Evolutionary conservation across 2,329 filamentous ascomycete species (phyloP).

Genomic region (Alternaria panax): DNA sequence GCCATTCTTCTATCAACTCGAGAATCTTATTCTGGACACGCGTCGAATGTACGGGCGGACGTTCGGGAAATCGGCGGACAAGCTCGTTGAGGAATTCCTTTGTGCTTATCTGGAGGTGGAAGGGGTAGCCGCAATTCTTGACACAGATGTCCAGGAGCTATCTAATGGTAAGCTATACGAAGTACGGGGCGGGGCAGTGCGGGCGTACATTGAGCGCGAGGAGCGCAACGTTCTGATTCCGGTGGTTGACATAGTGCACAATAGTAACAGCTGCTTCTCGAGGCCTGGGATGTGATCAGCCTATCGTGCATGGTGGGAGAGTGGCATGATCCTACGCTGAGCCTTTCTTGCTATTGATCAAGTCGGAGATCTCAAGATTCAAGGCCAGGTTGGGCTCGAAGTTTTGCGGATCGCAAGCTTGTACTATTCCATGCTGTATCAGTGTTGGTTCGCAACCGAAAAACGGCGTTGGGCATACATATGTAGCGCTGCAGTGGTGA

Average conservation of each 20-base stretch:
- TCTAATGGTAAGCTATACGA: constrained; percentile 32
- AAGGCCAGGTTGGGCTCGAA: constrained; percentile 97
- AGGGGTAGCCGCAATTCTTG: constrained; percentile 99
- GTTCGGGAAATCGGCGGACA: constrained; percentile 92
- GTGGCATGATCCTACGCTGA: constrained; percentile 65
- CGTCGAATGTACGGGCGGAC: constrained; percentile 83
- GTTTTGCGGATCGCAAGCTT: constrained; percentile 95
- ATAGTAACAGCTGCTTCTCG: constrained; percentile 94
- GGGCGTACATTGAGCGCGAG: constrained; percentile 75
- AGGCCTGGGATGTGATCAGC: constrained; percentile 60
- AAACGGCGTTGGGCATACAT: constrained; percentile 55
- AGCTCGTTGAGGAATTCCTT: constrained; percentile 99
- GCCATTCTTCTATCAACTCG: constrained; percentile 97
- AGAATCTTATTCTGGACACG: constrained; percentile 92
- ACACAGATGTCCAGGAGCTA: constrained; percentile 96
- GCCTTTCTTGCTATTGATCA: constrained; percentile 98
- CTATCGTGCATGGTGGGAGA: not conserved
- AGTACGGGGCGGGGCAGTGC: constrained; percentile 18
- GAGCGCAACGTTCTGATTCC: constrained; percentile 93
- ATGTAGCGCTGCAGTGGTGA: constrained; percentile 95
- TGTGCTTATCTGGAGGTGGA: constrained; percentile 97
- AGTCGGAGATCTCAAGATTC: constrained; percentile 93
- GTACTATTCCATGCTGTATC: constrained; percentile 60
- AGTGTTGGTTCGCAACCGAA: constrained; percentile 4
- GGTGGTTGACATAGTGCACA: constrained; percentile 93